Conservation (phyloP, 192 early-diverging fungal genomes). For the Oehlia diaphana region DNA sequence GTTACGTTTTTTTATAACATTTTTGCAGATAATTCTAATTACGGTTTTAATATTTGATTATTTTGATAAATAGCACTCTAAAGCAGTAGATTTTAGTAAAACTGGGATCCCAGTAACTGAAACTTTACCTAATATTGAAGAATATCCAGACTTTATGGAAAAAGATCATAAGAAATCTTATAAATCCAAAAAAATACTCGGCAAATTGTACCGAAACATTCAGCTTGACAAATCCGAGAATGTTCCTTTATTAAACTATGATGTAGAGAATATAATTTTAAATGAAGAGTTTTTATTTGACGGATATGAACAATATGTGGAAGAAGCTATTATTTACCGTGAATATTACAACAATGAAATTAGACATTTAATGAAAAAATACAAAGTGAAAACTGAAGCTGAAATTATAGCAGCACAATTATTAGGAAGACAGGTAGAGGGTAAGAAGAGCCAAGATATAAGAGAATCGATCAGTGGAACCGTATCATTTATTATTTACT, state of each 20-base stretch:
- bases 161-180: background rate
- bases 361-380: slow-evolving; percentile 16
- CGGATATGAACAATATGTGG: slow-evolving; percentile 2
- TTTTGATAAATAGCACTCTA: slow-evolving; percentile 2
- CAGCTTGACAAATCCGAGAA: background rate
- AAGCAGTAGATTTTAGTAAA: slow-evolving; percentile 23
- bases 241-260: background rate
- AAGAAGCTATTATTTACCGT: background rate
- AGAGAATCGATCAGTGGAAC: background rate
- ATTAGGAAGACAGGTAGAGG: background rate
- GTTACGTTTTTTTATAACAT: background rate
- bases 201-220: slow-evolving; percentile 1
- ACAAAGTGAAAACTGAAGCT: slow-evolving; percentile 10
- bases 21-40: background rate
- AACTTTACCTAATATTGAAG: background rate
- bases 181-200: slow-evolving; percentile 8
- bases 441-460: slow-evolving; percentile 11
- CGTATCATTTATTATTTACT: background rate
- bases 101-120: slow-evolving; percentile 10
- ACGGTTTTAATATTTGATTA: background rate
- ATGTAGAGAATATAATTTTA: background rate
- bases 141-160: slow-evolving; percentile 31
- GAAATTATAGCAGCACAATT: slow-evolving; percentile 13
- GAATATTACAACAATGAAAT: background rate
- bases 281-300: background rate